Evolutionary conservation across 148 eudicot species (phyloP), one percentile per base, ranked within the genome.

Genomic region (Pharnaceum exiguum): DNA sequence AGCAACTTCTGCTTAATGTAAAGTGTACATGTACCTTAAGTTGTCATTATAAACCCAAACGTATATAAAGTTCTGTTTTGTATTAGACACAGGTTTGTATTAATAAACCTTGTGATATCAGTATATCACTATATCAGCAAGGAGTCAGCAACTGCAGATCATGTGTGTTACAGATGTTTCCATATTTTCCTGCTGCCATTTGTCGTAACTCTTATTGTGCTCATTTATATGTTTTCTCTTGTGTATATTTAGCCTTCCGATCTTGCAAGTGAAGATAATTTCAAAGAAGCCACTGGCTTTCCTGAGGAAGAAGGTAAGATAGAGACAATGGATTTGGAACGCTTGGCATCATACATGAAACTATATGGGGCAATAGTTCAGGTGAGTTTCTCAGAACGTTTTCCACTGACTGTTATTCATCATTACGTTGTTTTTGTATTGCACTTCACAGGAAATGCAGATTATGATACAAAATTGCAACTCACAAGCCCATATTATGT

Each of bases 291-390:
- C 28, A 81, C 88, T 61, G 98, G 96, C 30, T 88, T 71, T 36
- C 51, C 60, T 42, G 96, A 81, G 65, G 84, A 79, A 53, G 79
- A 81, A 38, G 90, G 93, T 17, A 62, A 77, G 77, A 61, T 77
- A 31, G 94, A 91, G 71, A 71, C 66, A 45, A 71, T 52, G 13
- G 93, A 71, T 72, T 45, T 85, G 45, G 72, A 58, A 55, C 80
- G 90, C 22, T 27, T 93, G 59, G 68, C 51, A 42, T 69, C 80
- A 5, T 80, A 68, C 42, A 85, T 93, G 96, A 85, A 66, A 67
- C 60, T 93, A 18, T 93, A 93, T 51, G 96, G 95, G 58, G 98
- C 98, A 53, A 64, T 93, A 49, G 83, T 93, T 67, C 98, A 93
- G 98, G 98, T 93, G n/a, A n/a, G n/a, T n/a, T n/a, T n/a, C n/a